Percentiles rank a stretch among this genome's conserved stretches.
Conservation (phyloP, 345 rosid genomes). For the Laguncularia racemosa region DNA sequence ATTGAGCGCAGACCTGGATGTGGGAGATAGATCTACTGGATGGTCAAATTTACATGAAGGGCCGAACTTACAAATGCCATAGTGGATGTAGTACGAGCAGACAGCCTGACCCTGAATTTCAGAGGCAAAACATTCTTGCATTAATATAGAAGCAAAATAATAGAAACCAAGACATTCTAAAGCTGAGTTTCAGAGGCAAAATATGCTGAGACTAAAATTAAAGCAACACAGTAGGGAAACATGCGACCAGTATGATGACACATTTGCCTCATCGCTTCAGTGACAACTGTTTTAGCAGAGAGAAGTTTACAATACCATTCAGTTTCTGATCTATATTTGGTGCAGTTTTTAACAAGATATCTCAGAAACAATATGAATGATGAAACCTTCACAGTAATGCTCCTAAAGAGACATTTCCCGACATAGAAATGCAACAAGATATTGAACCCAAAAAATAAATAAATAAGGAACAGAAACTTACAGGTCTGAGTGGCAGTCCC, state of each 20-base stretch:
- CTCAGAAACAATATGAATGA: too few species aligned
- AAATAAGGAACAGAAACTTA: conserved; percentile 29
- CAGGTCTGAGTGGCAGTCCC: conserved; percentile 96
- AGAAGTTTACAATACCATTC: too few species aligned
- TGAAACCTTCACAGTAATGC: too few species aligned
- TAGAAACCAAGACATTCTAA: conserved; percentile 38
- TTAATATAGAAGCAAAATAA: neutral
- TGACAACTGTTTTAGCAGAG: too few species aligned
- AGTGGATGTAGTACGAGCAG: conserved; percentile 80
- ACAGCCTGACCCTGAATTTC: conserved; percentile 57
- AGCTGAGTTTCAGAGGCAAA: conserved; percentile 38
- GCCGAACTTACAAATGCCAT: conserved; percentile 93
- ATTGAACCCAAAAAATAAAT: neutral
- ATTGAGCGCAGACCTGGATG: conserved; percentile 20
- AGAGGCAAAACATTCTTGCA: neutral
- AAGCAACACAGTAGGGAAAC: neutral
- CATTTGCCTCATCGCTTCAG: too few species aligned
- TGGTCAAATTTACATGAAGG: conserved; percentile 88
- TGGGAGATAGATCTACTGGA: conserved; percentile 29
- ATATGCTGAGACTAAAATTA: neutral
- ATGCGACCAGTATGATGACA: too few species aligned
- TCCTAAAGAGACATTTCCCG: too few species aligned
- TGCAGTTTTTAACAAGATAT: too few species aligned
- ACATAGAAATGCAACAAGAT: neutral
- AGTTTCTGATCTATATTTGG: too few species aligned